A percentile compares a stretch with the other conserved stretches of the same genome.
These are phyloP conservation scores for Simplicillium sp. DNA, from an alignment of 2,329 filamentous ascomycete species.

Conservation along the genomic window DNA sequence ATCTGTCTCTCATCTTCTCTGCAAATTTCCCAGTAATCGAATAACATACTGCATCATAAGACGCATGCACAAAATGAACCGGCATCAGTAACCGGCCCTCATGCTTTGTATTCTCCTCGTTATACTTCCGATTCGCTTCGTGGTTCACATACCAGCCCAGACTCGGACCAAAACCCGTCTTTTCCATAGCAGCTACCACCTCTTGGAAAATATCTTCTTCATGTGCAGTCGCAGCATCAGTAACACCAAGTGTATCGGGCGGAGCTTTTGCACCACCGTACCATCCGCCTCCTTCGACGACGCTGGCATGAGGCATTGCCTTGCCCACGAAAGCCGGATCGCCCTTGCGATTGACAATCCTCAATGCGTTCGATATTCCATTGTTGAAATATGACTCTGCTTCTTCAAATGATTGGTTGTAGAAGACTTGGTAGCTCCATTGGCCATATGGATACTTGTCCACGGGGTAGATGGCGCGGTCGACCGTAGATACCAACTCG, in stretches of 20 bases:
- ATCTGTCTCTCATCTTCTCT: slow-evolving; percentile 21
- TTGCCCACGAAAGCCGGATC: slow-evolving; percentile 1
- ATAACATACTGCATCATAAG: slow-evolving; percentile 26
- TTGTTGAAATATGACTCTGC: slow-evolving; percentile 9
- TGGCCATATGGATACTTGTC: slow-evolving; percentile 25
- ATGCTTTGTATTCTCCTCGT: slow-evolving; percentile 9
- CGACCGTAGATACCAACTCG: slow-evolving; percentile 20
- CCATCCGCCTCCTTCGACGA: slow-evolving; percentile 10
- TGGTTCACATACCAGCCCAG: slow-evolving; percentile 29
- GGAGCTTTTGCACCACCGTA: slow-evolving; percentile 5
- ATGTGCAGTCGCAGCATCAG: background rate
- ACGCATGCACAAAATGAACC: slow-evolving; percentile 22
- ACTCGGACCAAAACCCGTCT: slow-evolving; percentile 23
- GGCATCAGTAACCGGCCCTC: slow-evolving; percentile 24
- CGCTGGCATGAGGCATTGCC: background rate
- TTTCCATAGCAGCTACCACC: slow-evolving; percentile 20
- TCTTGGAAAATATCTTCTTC: slow-evolving; percentile 11
- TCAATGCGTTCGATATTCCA: slow-evolving; percentile 9
- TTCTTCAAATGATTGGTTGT: slow-evolving; percentile 16
- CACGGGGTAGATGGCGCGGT: slow-evolving; percentile 34
- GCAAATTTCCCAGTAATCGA: slow-evolving; percentile 20
- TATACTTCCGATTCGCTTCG: slow-evolving; percentile 28
- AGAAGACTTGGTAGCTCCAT: slow-evolving; percentile 20
- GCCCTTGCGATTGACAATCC: slow-evolving; percentile 5
- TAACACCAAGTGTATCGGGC: slow-evolving; percentile 1